Conservation (phyloP, 495 filamentous ascomycete species). For the Filosporella fistucella region DNA sequence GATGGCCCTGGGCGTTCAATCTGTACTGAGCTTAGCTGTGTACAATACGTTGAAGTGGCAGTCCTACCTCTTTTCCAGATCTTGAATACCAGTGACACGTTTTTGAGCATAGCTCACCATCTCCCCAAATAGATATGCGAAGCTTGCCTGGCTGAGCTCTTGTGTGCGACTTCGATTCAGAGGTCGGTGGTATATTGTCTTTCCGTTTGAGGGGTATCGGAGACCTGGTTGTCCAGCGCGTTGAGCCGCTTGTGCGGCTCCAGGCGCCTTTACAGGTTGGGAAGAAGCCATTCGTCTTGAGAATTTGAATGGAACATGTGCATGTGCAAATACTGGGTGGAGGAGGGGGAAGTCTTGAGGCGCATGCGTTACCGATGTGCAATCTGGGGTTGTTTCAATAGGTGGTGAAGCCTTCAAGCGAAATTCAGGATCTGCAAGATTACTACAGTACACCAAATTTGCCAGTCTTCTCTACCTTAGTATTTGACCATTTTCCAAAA, state of each 20-base stretch:
- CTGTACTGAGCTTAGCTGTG: constrained; percentile 36
- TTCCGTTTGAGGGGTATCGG: constrained; percentile 88
- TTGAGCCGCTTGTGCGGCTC: constrained; percentile 28
- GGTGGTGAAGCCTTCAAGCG: too few species aligned
- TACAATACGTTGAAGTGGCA: constrained; percentile 2
- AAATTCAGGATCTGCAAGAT: too few species aligned
- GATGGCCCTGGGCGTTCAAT: constrained; percentile 91
- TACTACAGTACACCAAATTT: too few species aligned
- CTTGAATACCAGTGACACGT: constrained; percentile 84
- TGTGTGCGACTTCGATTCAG: constrained; percentile 81
- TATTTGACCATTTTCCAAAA: too few species aligned
- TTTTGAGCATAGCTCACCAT: constrained; percentile 96
- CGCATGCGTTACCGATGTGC: too few species aligned
- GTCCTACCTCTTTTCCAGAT: constrained; percentile 64
- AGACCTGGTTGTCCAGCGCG: constrained; percentile 52
- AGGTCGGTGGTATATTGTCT: constrained; percentile 96
- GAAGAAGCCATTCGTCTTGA: constrained; percentile 38
- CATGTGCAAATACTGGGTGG: too few species aligned
- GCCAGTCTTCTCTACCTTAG: too few species aligned
- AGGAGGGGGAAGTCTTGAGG: too few species aligned
- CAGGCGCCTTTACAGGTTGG: constrained; percentile 31
- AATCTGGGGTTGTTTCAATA: too few species aligned
- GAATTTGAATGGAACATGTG: too few species aligned
- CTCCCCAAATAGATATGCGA: constrained; percentile 93
- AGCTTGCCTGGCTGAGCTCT: constrained; percentile 86